Percentiles rank a stretch among this genome's conserved stretches.
Evolutionary conservation across 768 basidiomycete species (phyloP).

Genomic region (Boletus vinaceobasis): DNA sequence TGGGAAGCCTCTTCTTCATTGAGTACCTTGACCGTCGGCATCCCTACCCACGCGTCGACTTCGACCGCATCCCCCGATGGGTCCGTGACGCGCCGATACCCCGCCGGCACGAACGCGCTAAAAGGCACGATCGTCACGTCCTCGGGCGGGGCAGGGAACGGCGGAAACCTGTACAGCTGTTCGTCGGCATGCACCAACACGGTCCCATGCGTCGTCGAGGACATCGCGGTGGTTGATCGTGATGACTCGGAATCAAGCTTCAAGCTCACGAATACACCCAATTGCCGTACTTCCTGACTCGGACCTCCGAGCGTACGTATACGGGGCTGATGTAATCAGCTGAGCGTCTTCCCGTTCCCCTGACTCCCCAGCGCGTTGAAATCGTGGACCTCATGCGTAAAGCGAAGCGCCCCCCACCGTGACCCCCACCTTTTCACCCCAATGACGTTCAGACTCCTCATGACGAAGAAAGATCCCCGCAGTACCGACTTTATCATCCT

Average conservation of each 20-base stretch:
- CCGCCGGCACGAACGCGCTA: conserved; percentile 34
- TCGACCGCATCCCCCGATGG: conserved; percentile 19
- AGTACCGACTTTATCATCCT: conserved; percentile 22
- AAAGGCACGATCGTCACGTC: conserved; percentile 45
- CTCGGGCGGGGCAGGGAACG: conserved; percentile 42
- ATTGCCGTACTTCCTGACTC: no score
- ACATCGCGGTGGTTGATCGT: not conserved
- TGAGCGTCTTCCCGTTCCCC: not conserved
- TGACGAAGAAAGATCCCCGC: conserved; percentile 26
- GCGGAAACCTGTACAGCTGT: conserved; percentile 35
- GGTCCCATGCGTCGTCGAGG: not conserved
- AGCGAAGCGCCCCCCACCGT: not conserved
- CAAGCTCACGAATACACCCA: not conserved
- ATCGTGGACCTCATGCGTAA: not conserved
- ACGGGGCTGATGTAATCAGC: conserved; percentile 10
- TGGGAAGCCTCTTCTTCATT: conserved; percentile 20
- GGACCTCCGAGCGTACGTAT: not conserved
- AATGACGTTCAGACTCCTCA: conserved; percentile 22
- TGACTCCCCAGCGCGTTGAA: no score
- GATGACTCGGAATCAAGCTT: no score
- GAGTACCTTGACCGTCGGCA: conserved; percentile 27
- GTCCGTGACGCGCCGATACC: conserved; percentile 13
- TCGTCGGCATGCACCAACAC: not conserved
- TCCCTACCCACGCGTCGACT: conserved; percentile 22
- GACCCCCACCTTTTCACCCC: no score